Conservation (phyloP, 1,139 yeast species). For the Blastobotrys persicus region DNA sequence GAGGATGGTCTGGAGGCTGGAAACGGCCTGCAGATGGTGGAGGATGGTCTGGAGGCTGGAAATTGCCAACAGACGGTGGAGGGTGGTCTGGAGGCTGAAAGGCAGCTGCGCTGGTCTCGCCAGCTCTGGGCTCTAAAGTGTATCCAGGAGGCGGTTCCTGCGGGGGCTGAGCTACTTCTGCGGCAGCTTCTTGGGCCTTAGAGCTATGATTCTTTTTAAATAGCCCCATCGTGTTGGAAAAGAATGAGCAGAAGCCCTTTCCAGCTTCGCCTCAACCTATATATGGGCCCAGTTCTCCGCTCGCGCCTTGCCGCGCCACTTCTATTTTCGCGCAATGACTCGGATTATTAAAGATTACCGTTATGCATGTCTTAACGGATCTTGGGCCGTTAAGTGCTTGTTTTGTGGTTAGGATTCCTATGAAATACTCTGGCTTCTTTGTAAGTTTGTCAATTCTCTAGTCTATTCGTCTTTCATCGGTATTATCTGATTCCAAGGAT, state of each 20-base stretch:
- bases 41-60: constrained; percentile 23
- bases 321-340: too few species aligned
- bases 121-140: constrained; percentile 11
- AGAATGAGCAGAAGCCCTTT: background rate
- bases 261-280: background rate
- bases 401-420: too few species aligned
- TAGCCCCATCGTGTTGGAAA: constrained; percentile 10
- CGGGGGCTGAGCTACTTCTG: constrained; percentile 13
- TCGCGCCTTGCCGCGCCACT: too few species aligned
- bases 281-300: too few species aligned
- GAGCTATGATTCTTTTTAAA: constrained; percentile 5
- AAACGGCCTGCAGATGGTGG: constrained; percentile 22
- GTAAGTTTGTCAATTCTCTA: too few species aligned
- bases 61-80: constrained; percentile 21
- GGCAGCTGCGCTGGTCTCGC: background rate
- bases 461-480: too few species aligned
- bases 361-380: too few species aligned
- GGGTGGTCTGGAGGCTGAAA: constrained; percentile 15
- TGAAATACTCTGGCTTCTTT: too few species aligned
- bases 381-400: too few species aligned
- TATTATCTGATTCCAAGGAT: too few species aligned
- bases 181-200: constrained; percentile 11
- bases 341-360: too few species aligned
- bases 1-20: constrained; percentile 24
- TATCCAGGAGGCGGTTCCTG: constrained; percentile 12